Evolutionary conservation across 176 grass and related monocot species (phyloP).

Genomic region (Thalia dealbata): DNA sequence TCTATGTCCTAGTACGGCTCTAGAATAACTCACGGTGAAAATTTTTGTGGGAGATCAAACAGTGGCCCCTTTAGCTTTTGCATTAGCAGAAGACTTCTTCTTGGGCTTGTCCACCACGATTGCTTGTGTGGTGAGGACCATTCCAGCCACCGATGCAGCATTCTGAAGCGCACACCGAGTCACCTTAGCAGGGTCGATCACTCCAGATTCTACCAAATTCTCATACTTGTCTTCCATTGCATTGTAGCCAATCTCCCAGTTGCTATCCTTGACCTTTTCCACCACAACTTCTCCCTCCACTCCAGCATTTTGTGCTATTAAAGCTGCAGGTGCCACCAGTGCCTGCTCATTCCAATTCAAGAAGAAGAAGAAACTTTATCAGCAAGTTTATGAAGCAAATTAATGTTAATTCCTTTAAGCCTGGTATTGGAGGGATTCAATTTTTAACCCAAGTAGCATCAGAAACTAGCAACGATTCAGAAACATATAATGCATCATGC

Average conservation of each 20-base stretch:
- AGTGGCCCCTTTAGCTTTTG: not conserved
- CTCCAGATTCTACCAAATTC: slow-evolving; percentile 1
- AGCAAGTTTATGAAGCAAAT: not conserved
- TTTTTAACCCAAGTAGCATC: too few relatives aligned
- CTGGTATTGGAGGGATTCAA: too few relatives aligned
- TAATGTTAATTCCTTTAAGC: too few relatives aligned
- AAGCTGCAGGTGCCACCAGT: slow-evolving; percentile 11
- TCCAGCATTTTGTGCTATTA: slow-evolving; percentile 6
- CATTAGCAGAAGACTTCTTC: not conserved
- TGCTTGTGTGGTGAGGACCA: slow-evolving; percentile 8
- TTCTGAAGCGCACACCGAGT: slow-evolving; percentile 7
- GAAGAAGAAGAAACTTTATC: not conserved
- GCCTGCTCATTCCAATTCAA: not conserved
- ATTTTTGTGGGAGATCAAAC: not conserved
- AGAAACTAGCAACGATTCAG: not conserved
- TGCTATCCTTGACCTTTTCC: not conserved
- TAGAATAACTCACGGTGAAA: not conserved
- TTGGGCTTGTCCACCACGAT: slow-evolving; percentile 8
- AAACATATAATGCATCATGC: too few relatives aligned
- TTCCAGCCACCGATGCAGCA: slow-evolving; percentile 9
- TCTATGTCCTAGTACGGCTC: too few relatives aligned
- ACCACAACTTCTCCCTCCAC: slow-evolving; percentile 11
- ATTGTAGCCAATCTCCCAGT: slow-evolving; percentile 10
- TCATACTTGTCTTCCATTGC: slow-evolving; percentile 3
- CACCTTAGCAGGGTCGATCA: slow-evolving; percentile 1